A percentile compares a stretch with the other conserved stretches of the same genome.
phyloP scores from a whole-genome alignment of 345 rosid species.

The Euphorbia peplus region DNA sequence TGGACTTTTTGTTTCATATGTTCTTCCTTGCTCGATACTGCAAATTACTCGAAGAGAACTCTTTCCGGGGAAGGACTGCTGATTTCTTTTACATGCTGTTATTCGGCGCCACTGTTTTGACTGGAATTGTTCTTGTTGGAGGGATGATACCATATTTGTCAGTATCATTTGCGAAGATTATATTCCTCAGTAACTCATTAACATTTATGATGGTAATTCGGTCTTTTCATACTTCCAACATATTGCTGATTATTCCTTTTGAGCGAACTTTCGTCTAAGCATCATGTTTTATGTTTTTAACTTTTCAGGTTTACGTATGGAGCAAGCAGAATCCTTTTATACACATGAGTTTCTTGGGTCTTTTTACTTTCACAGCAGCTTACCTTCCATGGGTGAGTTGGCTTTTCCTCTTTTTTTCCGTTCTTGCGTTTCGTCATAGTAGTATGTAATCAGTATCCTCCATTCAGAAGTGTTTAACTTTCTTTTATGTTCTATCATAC shows the following conservation, averaged over 20 bases:
- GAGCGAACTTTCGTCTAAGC: not conserved
- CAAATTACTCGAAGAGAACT: conserved; percentile 96
- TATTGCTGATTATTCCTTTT: conserved; percentile 3
- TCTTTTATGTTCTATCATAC: conserved; percentile 12
- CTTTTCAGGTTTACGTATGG: conserved; percentile 89
- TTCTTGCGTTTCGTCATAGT: too few relatives aligned
- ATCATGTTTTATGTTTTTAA: not conserved
- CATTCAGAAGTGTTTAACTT: not conserved
- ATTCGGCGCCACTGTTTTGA: conserved; percentile 86
- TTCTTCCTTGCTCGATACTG: conserved; percentile 98
- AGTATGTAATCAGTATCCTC: too few relatives aligned
- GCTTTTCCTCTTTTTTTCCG: not conserved
- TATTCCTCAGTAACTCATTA: conserved; percentile 97
- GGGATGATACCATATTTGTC: conserved; percentile 95
- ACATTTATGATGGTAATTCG: conserved; percentile 87
- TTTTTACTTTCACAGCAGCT: conserved; percentile 92
- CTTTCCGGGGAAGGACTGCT: conserved; percentile 96
- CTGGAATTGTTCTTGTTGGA: conserved; percentile 83
- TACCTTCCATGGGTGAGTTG: conserved; percentile 91
- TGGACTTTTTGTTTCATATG: conserved; percentile 99
- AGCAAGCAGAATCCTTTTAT: conserved; percentile 96
- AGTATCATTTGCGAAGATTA: conserved; percentile 80
- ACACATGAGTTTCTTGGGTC: conserved; percentile 97
- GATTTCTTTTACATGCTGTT: conserved; percentile 97
- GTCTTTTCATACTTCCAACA: conserved; percentile 4